Base-by-base conservation (phyloP, 2,329 filamentous ascomycete genomes). In the Dactylellina drechsleri region DNA sequence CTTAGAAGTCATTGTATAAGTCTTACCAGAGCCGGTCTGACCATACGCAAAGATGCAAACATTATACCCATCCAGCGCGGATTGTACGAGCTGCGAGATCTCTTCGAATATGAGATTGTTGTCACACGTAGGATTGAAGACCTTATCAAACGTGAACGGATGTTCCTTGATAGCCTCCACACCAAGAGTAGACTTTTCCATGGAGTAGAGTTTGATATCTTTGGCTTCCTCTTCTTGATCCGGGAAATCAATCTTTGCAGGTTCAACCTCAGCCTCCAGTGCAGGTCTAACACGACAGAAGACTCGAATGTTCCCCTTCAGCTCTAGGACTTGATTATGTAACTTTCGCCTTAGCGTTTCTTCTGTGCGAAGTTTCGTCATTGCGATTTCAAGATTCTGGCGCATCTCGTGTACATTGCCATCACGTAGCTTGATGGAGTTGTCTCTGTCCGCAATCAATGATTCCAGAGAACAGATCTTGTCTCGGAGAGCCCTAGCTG, bases 31-130 rank as follows among this genome's bases (percentile, higher is more conserved):
- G 2, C 95, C 95, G 0, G 95, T 99, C 82, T 99, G 95, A 50
- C 95, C 95, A 80, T 99, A 99, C 81, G 93, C 97, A 83, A 99
- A 97, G 77, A 99, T 98, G 82, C 94, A 98, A 60, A 99, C 95
- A 79, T 98, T 99, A 84, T 97, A 99, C 0, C 95, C 95, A 80
- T 99, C 95, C 45, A 99, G 86, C 0, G 96, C 95, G 78, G 92
- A 96, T 82, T 99, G 95, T 0, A 99, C 93, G 40, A 99, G 87
- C 81, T 99, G 95, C 67, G 92, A 96, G 80, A 98, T 98, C 81
- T 99, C 95, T 66, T 92, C 92, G 81, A 99, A 99, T 0, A 99
- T 90, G 77, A 96, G 91, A 16, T 88, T 85, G 80, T 99, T 99
- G 78, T 90, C 87, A 0, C 90, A 88, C 0, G 84, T 83, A 0